phyloP scores from a whole-genome alignment of 2,329 filamentous ascomycete species.

The Onygenales sp. region DNA sequence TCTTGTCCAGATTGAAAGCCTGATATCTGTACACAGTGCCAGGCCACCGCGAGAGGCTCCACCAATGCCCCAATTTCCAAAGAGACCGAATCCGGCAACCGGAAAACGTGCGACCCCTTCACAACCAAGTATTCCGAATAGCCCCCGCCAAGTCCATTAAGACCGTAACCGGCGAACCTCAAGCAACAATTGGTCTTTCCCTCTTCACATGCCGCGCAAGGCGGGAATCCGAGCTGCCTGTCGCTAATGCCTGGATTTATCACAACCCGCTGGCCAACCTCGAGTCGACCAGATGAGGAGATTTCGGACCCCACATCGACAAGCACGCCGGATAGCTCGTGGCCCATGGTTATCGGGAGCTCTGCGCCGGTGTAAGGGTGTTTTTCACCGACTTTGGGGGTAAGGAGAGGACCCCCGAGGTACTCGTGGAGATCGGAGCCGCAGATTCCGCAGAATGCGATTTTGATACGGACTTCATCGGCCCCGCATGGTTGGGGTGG shows the following conservation, averaged over 20 bases:
- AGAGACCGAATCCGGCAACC: slow-evolving; percentile 15
- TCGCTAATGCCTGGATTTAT: slow-evolving; percentile 54
- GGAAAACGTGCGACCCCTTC: slow-evolving; percentile 18
- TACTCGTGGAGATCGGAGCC: slow-evolving; percentile 45
- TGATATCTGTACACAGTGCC: slow-evolving; percentile 50
- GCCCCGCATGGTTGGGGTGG: slow-evolving; percentile 32
- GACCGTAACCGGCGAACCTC: slow-evolving; percentile 45
- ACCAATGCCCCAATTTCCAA: slow-evolving; percentile 41
- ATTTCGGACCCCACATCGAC: slow-evolving; percentile 48
- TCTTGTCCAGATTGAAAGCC: slow-evolving; percentile 38
- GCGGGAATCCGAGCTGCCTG: slow-evolving; percentile 21
- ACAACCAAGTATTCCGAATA: slow-evolving; percentile 19
- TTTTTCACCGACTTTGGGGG: slow-evolving; percentile 35
- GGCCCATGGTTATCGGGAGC: slow-evolving; percentile 53
- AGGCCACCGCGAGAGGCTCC: slow-evolving; percentile 55
- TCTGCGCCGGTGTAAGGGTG: slow-evolving; percentile 50
- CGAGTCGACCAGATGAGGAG: slow-evolving; percentile 25
- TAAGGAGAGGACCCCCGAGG: slow-evolving; percentile 39
- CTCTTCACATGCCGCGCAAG: slow-evolving; percentile 45
- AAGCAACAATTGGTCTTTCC: slow-evolving; percentile 51
- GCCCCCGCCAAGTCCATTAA: slow-evolving; percentile 31
- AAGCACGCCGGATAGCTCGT: slow-evolving; percentile 55
- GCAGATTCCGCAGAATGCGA: slow-evolving; percentile 28
- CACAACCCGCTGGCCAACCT: slow-evolving; percentile 47
- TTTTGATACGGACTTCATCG: slow-evolving; percentile 38